Conservation (phyloP, 805 yeast genomes). For the Yarrowia divulgata region DNA sequence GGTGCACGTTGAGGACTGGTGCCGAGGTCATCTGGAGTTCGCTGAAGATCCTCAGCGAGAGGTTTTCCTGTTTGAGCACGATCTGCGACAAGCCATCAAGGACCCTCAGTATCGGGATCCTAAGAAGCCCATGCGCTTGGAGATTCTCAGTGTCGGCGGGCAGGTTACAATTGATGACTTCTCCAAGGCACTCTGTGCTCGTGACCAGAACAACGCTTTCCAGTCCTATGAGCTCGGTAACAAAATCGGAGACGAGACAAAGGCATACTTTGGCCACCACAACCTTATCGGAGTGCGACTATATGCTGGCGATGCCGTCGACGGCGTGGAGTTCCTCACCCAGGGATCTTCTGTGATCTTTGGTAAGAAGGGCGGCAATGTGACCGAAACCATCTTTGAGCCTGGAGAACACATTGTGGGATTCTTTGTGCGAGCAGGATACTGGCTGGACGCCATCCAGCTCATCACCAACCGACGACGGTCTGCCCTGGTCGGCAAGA, state of each 20-base stretch:
- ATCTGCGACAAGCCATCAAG: conserved; percentile 53
- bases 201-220: conserved; percentile 27
- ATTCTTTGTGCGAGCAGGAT: conserved; percentile 73
- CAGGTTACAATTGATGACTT: conserved; percentile 63
- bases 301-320: conserved; percentile 78
- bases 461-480: conserved; percentile 60
- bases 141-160: conserved; percentile 66
- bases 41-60: conserved; percentile 67
- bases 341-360: conserved; percentile 46
- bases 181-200: conserved; percentile 51
- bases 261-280: conserved; percentile 47
- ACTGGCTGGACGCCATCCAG: conserved; percentile 89
- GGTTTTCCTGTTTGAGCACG: conserved; percentile 58
- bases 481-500: conserved; percentile 67
- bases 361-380: conserved; percentile 53
- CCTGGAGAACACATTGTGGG: conserved; percentile 67
- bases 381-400: conserved; percentile 60
- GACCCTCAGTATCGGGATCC: conserved; percentile 49
- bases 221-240: conserved; percentile 44
- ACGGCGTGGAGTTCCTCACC: conserved; percentile 71
- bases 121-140: conserved; percentile 56
- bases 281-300: conserved; percentile 62
- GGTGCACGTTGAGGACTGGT: conserved; percentile 62
- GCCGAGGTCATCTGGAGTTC: conserved; percentile 67
- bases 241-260: conserved; percentile 46